Conservation (phyloP, 768 basidiomycete genomes). For the Holtermannia corniformis region DNA sequence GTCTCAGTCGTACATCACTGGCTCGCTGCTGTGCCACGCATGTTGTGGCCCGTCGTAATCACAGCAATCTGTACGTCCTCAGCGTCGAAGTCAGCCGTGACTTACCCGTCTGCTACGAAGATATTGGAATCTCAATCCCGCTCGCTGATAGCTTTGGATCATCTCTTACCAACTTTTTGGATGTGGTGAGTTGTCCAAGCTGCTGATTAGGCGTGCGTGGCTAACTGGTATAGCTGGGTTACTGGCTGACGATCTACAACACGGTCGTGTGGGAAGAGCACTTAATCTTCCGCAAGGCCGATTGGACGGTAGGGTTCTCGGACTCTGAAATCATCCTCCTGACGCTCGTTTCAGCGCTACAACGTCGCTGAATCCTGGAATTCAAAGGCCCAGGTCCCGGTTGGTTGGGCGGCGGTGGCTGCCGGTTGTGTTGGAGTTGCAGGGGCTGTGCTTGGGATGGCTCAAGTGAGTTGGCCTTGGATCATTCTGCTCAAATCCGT, state of each 20-base stretch:
- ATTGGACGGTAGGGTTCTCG: not conserved
- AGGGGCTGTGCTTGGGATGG: constrained; percentile 52
- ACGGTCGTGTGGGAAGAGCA: constrained; percentile 49
- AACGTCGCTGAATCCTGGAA: constrained; percentile 42
- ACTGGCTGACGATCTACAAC: constrained; percentile 51
- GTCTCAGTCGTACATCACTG: constrained; percentile 46
- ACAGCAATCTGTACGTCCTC: constrained; percentile 47
- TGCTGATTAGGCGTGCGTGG: too few species aligned
- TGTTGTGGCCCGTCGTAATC: constrained; percentile 38
- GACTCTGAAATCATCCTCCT: too few species aligned
- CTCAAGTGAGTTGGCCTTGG: too few species aligned
- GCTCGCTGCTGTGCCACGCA: constrained; percentile 45
- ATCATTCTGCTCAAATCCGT: too few species aligned
- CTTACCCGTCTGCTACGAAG: constrained; percentile 45
- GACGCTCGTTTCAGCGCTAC: too few species aligned
- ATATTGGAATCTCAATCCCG: too few species aligned
- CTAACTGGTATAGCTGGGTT: too few species aligned
- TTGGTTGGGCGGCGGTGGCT: constrained; percentile 43
- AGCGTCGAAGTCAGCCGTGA: constrained; percentile 47
- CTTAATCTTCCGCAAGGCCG: constrained; percentile 47
- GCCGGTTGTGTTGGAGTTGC: constrained; percentile 42
- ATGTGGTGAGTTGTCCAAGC: too few species aligned
- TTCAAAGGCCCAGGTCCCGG: constrained; percentile 34
- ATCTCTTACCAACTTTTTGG: constrained; percentile 45
- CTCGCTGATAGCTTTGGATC: too few species aligned